Conservation (phyloP, 2,329 filamentous ascomycete species). For the Aspergillus sp. region DNA sequence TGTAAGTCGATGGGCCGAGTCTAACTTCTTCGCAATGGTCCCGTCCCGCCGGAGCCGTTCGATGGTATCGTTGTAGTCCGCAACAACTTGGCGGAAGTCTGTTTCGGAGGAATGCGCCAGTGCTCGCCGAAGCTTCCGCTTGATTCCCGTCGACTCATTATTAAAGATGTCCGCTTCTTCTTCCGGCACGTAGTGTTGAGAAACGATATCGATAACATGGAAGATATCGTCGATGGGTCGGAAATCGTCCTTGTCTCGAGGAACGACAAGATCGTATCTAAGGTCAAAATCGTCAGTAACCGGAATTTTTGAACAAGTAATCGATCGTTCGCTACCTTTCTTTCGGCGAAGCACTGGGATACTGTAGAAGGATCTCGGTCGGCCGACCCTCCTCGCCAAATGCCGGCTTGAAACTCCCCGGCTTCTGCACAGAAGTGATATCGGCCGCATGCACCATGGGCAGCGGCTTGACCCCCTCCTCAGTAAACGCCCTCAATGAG, state of each 20-base stretch:
- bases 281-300: conserved; percentile 21
- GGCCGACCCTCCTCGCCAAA: conserved; percentile 47
- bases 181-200: conserved; percentile 73
- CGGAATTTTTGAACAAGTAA: not conserved
- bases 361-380: conserved; percentile 68
- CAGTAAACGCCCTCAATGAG: conserved; percentile 45
- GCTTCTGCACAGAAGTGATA: conserved; percentile 45
- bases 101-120: conserved; percentile 65
- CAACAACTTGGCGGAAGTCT: conserved; percentile 71
- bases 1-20: conserved; percentile 66
- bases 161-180: conserved; percentile 67
- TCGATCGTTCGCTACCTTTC: conserved; percentile 56
- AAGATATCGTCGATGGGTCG: conserved; percentile 66
- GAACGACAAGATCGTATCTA: conserved; percentile 72
- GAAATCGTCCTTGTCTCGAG: conserved; percentile 76
- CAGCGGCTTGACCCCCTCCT: conserved; percentile 36
- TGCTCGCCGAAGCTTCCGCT: conserved; percentile 74
- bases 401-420: conserved; percentile 52
- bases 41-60: conserved; percentile 66
- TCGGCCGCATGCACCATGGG: conserved; percentile 51
- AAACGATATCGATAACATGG: conserved; percentile 66
- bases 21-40: conserved; percentile 69
- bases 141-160: conserved; percentile 70
- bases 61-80: conserved; percentile 74
- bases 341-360: conserved; percentile 70